A percentile compares a stretch with the other conserved stretches of the same genome.
These are phyloP conservation scores for Starmerella etchellsii DNA, from an alignment of 805 yeast species.

Conservation along the genomic window DNA sequence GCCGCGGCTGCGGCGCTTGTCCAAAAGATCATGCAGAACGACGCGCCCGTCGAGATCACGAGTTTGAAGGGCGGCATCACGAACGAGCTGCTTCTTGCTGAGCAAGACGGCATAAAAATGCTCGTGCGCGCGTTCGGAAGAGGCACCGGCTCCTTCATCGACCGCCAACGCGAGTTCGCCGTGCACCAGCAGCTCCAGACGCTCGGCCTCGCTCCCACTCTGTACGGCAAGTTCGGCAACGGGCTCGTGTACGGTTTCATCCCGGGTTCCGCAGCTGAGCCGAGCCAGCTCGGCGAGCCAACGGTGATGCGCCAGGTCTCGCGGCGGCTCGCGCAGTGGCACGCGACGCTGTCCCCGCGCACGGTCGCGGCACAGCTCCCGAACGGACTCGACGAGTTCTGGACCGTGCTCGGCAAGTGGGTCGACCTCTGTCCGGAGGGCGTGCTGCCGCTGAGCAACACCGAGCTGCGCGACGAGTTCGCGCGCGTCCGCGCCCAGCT, in stretches of 20 bases:
- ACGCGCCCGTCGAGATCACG: conserved; percentile 15
- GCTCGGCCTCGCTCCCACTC: conserved; percentile 51
- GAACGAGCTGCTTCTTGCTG: conserved; percentile 26
- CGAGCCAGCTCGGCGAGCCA: conserved; percentile 39
- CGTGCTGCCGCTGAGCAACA: conserved; percentile 28
- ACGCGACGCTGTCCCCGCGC: conserved; percentile 30
- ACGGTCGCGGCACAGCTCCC: conserved; percentile 8
- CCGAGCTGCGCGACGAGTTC: conserved; percentile 39
- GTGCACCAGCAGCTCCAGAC: conserved; percentile 53
- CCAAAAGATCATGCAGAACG: conserved; percentile 3
- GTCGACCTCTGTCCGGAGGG: conserved; percentile 44
- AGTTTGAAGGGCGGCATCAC: conserved; percentile 31
- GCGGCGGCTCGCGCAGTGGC: conserved; percentile 60
- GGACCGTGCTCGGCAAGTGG: conserved; percentile 55
- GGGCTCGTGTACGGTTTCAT: conserved; percentile 62
- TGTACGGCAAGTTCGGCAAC: conserved; percentile 55
- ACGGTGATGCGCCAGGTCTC: conserved; percentile 47
- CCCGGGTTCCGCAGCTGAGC: conserved; percentile 48
- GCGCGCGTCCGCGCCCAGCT: conserved; percentile 33
- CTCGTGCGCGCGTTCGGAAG: conserved; percentile 62
- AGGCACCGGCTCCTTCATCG: conserved; percentile 60
- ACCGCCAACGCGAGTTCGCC: conserved; percentile 60
- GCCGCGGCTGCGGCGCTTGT: conserved; percentile 9
- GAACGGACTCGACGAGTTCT: conserved; percentile 31
- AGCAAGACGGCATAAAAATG: conserved; percentile 13